Percentiles rank a stretch among this genome's conserved stretches.
phyloP scores from a whole-genome alignment of 495 filamentous ascomycete genomes.

The Xylaria telfairii region DNA sequence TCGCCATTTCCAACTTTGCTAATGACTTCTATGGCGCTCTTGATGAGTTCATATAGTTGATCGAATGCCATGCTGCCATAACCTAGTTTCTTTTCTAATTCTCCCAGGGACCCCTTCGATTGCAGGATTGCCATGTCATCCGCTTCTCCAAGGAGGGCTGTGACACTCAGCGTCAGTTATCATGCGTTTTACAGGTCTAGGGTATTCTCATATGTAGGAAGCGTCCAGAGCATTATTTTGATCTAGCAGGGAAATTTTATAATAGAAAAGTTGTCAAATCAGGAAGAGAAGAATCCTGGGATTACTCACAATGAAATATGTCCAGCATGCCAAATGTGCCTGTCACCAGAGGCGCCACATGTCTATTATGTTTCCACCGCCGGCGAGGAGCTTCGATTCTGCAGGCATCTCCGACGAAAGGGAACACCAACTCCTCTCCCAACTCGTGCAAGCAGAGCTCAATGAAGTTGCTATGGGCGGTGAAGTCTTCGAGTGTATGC shows the following conservation, averaged over 20 bases:
- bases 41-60: constrained; percentile 59
- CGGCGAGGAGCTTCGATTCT: constrained; percentile 59
- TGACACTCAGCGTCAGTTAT: neutral
- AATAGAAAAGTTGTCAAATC: neutral
- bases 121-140: constrained; percentile 70
- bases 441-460: constrained; percentile 75
- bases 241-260: neutral
- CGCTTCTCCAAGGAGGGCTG: constrained; percentile 68
- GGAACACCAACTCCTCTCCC: constrained; percentile 69
- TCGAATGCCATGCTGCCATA: constrained; percentile 52
- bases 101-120: constrained; percentile 67
- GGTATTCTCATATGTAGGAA: neutral
- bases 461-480: constrained; percentile 78
- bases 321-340: constrained; percentile 82
- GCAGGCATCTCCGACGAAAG: constrained; percentile 71
- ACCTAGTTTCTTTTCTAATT: constrained; percentile 68
- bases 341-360: constrained; percentile 71
- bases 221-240: neutral
- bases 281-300: neutral
- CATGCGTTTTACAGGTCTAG: neutral
- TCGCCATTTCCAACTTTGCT: constrained; percentile 64
- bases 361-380: constrained; percentile 55
- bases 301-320: constrained; percentile 67
- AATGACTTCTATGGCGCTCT: constrained; percentile 65
- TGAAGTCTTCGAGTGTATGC: constrained; percentile 62